A percentile compares a stretch with the other conserved stretches of the same genome.
Evolutionary conservation across 1,139 yeast genomes (phyloP).

Genomic region (Blastobotrys aristatus): DNA sequence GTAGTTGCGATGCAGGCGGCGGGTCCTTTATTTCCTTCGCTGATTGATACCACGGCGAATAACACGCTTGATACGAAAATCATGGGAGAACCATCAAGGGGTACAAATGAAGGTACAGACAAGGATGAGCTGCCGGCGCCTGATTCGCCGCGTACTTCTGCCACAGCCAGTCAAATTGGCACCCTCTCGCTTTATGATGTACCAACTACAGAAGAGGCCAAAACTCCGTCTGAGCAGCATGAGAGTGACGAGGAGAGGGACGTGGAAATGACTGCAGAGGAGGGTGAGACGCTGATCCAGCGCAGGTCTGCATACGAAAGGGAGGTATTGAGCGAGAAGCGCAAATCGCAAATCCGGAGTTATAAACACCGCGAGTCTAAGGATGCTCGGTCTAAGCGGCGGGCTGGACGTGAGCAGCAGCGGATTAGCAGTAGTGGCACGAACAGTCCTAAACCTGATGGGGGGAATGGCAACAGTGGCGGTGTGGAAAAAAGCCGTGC

Average conservation of each 20-base stretch:
- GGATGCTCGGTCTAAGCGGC: conserved; percentile 16
- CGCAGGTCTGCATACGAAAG: conserved; percentile 6
- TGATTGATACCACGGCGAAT: too few species aligned
- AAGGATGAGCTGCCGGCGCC: neutral
- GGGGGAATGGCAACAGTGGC: conserved; percentile 7
- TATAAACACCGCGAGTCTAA: conserved; percentile 17
- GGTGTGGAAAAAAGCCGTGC: conserved; percentile 5
- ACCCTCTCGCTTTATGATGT: neutral
- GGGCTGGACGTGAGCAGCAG: conserved; percentile 10
- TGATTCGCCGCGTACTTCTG: conserved; percentile 4
- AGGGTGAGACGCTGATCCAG: conserved; percentile 15
- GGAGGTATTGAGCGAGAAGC: conserved; percentile 5
- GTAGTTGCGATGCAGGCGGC: too few species aligned
- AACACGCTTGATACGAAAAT: too few species aligned
- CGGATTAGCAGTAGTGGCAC: too few species aligned
- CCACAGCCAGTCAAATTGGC: neutral
- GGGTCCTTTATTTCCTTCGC: too few species aligned
- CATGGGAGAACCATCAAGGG: too few species aligned
- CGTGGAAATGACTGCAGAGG: conserved; percentile 8
- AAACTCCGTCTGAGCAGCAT: neutral
- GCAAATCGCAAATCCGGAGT: conserved; percentile 11
- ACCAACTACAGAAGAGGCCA: neutral
- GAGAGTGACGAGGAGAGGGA: neutral
- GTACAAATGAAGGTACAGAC: neutral
- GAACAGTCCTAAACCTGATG: neutral